Evolutionary conservation across 768 basidiomycete species (phyloP), one percentile per base, ranked within the genome.

Genomic region (Suillus hirtellus): DNA sequence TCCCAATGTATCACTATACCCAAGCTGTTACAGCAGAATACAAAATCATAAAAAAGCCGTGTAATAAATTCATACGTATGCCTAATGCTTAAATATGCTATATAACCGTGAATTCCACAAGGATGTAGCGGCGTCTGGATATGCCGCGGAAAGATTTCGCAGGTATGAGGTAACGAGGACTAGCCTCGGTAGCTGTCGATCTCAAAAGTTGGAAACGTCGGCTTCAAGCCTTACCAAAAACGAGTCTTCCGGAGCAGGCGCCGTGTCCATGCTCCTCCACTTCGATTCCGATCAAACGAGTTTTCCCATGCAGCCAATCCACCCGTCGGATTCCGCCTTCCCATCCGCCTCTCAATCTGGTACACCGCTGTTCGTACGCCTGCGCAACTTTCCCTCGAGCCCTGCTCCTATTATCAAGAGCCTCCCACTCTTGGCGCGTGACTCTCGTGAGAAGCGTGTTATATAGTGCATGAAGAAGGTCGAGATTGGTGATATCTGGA

Each of bases 301-400:
- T 87, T 69, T 86, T 88, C 38, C 82, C 80, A 21, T 84, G 84
- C 52, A 90, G 77, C 81, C 85, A 89, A 75, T 90, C 89, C 15
- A 89, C 72, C 56, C 89, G 76, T 53, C 86, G 80, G 35, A 90
- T 85, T n/a, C 89, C 89, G 21, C 80, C 80, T 34, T 88, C 85
- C 87, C 87, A 88, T 14, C 86, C 87, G 2, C 84, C 87, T 34
- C 86, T 86, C 87, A 83, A 80, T 66, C 78, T 80, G 61, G 78
- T 75, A 64, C 89, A 90, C 38, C 89, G 77, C 65, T 80, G 80
- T 71, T 89, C 84, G 67, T 89, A 90, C 42, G 87, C 86, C 34
- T 78, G 78, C 19, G 86, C 80, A 19, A 86, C 81, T 65, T 82
- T 84, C 56, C 85, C 80, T 70, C 89, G 88, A 31, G 79, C 78